Base-by-base conservation (phyloP, 306 rosid species). In the Sicyos edulis region DNA sequence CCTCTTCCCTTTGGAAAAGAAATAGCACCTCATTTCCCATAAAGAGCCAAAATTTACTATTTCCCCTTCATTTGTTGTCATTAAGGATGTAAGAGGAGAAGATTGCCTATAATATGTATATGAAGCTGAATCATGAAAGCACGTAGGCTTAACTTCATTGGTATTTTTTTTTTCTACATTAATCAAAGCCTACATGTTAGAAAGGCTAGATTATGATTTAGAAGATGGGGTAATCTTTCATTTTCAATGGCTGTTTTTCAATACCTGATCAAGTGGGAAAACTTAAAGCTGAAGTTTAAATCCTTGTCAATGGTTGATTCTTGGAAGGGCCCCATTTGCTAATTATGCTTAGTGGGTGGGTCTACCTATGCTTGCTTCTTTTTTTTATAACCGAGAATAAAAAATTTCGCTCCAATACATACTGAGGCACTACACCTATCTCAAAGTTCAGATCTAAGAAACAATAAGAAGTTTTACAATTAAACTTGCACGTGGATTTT, bases 261-360 rank as follows among this genome's bases (percentile, higher is more conserved):
- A 37, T 53, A 20, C 71, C 71, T 50, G 69, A 75, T 34, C 44
- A 20, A 71, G 72, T 74, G 66, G 74, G 87, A 74, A 85, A 77
- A 62, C 86, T 82, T 74, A 78, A 61, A 40, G 78, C 73, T 83
- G 54, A 83, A 70, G 80, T 70, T 61, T 74, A 56, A 76, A 64
- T 78, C 74, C 75, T 73, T 61, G 72, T 72, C 72, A 62, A 82
- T 26, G 58, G 80, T 81, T 80, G 83, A 82, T 76, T 82, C 50
- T 85, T 80, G n/a, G 57, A 44, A 68, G 69, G 69, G 85, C 21
- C 85, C 79, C 85, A 81, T 74, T 13, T 63, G 78, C 63, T 83
- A 75, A 66, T 78, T 71, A 19, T 84, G 70, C 70, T 70, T 22
- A 73, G 84, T 86, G 83, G 84, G 81, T 77, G 85, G 88, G 81